Base-by-base conservation (phyloP, 2,329 filamentous ascomycete genomes). In the Cadophora luteo-olivacea region DNA sequence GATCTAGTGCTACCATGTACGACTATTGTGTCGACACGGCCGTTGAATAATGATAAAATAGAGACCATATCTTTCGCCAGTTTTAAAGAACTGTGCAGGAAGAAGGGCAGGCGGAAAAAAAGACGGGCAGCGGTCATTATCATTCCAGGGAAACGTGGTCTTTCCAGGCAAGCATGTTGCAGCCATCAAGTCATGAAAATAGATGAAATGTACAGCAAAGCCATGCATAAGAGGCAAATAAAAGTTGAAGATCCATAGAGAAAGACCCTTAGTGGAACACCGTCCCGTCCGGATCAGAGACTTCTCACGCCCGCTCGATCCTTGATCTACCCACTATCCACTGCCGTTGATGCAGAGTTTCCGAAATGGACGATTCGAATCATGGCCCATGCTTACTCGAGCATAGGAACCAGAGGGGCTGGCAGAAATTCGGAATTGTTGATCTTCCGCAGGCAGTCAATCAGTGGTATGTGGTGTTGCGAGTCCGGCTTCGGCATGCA, bases 311-410 rank as follows among this genome's bases (percentile, higher is more conserved):
- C 33, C 49, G 49, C 58, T 65, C 57, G 16, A 64, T 57, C 9
- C 25, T 55, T n/a, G 33, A 33, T 45, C 25, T 38, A 45, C 41
- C 54, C 5, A 12, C 8, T 0, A 7, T 25, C 9, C 29, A 64
- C 48, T 69, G 61, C 66, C 68, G 54, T 61, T 29, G 57, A 64
- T 66, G 63, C 62, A 61, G 51, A 64, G 32, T 48, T 66, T 61
- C 68, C 45, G 54, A 66, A 66, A 61, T 16, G 60, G 60, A 66
- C 60, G 52, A 33, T 60, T 33, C 16, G 38, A 61, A 65, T 60
- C 45, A 25, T 12, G 38, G 33, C 29, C 58, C 58, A 61, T 32
- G 45, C 25, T 14, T 32, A 19, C 24, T 24, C 3, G 16, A 48
- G 22, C n/a, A 24, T 5, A 16, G 24, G 52, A 51, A 36, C 65